phyloP scores from a whole-genome alignment of 2,329 filamentous ascomycete genomes.

The Drechslera avenae region DNA sequence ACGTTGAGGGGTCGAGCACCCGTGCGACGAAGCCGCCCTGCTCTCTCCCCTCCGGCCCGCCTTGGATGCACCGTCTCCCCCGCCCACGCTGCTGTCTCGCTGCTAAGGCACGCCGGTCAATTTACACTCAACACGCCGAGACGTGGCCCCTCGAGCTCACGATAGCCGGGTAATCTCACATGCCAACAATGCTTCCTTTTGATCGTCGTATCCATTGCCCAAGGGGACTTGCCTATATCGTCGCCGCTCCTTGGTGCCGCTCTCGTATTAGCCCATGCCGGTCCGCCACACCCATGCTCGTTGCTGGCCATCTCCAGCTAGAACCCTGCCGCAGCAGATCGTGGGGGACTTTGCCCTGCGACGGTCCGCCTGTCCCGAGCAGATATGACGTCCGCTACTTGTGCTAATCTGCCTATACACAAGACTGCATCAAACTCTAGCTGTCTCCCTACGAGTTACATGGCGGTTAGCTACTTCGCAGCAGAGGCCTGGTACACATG shows the following conservation, averaged over 20 bases:
- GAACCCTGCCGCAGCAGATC: conserved; percentile 29
- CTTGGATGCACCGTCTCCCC: conserved; percentile 25
- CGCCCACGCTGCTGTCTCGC: conserved; percentile 16
- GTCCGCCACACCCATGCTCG: conserved; percentile 12
- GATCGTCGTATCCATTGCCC: conserved; percentile 3
- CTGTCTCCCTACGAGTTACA: neutral
- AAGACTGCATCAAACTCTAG: neutral
- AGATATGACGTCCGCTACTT: conserved; percentile 21
- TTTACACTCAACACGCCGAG: conserved; percentile 16
- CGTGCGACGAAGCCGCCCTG: conserved; percentile 17
- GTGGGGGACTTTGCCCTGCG: conserved; percentile 28
- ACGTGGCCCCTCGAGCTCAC: conserved; percentile 13
- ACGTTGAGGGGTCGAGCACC: conserved; percentile 4
- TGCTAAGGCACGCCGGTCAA: conserved; percentile 24
- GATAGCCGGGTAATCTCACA: conserved; percentile 14
- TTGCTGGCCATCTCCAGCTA: conserved; percentile 21
- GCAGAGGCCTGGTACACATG: conserved; percentile 6
- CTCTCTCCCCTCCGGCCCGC: conserved; percentile 26
- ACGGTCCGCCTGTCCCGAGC: conserved; percentile 28
- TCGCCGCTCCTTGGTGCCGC: conserved; percentile 12
- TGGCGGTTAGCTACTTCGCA: no score
- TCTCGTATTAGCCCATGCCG: conserved; percentile 15
- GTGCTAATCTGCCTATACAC: conserved; percentile 11
- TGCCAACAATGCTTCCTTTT: conserved; percentile 2
- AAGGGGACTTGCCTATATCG: conserved; percentile 18